phyloP scores from a whole-genome alignment of 1,139 yeast species.

The Eremothecium gossypii region DNA sequence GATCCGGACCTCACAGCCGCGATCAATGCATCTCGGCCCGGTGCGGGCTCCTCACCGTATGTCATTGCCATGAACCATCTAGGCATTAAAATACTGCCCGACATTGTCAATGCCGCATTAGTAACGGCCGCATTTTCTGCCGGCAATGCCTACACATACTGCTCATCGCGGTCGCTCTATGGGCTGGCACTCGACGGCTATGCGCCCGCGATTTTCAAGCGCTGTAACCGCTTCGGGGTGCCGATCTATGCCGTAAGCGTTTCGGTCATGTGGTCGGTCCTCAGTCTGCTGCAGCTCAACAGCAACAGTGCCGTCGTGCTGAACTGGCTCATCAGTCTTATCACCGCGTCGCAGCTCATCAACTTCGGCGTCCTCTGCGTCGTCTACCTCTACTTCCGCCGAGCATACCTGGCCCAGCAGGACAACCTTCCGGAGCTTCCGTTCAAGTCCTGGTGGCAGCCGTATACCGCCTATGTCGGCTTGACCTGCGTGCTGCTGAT shows the following conservation, averaged over 20 bases:
- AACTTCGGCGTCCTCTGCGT: constrained; percentile 58
- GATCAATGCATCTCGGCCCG: constrained; percentile 40
- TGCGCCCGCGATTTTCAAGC: constrained; percentile 47
- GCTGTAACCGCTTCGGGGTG: constrained; percentile 44
- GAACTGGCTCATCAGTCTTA: constrained; percentile 65
- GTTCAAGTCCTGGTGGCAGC: constrained; percentile 47
- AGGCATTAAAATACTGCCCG: constrained; percentile 47
- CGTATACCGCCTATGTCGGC: constrained; percentile 45
- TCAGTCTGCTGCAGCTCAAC: constrained; percentile 47
- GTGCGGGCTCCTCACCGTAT: constrained; percentile 56
- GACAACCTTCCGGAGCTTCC: constrained; percentile 49
- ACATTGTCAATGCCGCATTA: constrained; percentile 52
- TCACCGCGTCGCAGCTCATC: constrained; percentile 72
- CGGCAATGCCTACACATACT: constrained; percentile 62
- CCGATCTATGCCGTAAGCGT: constrained; percentile 38
- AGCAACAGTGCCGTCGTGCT: constrained; percentile 55
- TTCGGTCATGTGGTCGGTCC: constrained; percentile 38
- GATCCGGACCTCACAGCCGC: constrained; percentile 40
- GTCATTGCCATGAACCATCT: constrained; percentile 53
- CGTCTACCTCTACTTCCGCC: constrained; percentile 56
- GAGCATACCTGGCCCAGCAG: constrained; percentile 52
- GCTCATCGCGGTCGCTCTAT: constrained; percentile 50
- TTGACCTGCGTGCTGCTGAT: constrained; percentile 40
- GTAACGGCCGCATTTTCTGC: constrained; percentile 61
- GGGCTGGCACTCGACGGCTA: constrained; percentile 55